Evolutionary conservation across 306 rosid genomes (phyloP), one percentile per base, ranked within the genome.

Genomic region (Casuarina glauca): DNA sequence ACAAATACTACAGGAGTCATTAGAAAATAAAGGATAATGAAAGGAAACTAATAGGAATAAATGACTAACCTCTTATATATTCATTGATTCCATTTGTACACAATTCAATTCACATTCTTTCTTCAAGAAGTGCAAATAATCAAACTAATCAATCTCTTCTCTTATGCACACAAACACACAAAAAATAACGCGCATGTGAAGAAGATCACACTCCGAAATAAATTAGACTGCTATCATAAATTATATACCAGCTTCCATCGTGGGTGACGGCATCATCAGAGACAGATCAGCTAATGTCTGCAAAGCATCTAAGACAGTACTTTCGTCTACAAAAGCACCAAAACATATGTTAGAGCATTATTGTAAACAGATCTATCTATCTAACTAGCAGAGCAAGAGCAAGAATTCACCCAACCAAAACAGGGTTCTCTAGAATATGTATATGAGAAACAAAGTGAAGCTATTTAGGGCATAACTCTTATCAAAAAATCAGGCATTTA

Each of bases 201-300:
- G 16, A 61, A 42, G 38, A 63, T 16, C 69, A 63, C 43, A 69
- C 69, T 55, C 54, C 38, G 42, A 60, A 55, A 4, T 32, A 17
- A 45, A 26, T 61, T 51, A 80, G 43, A 69, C 41, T 43, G 74
- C 43, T 75, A 76, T 2, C 20, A 80, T 19, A 53, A 74, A 46
- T 55, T 48, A 74, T 89, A 83, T 77, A 92, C 98, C 98, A 72
- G 93, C 84, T 84, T 91, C 88, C 86, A 73, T 74, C 17, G 88
- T 66, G 73, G 93, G 86, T 26, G 58, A 62, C 12, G 96, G 98
- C 86, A 89, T 89, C 96, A 87, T 85, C 72, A 88, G 80, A 74
- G 97, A 92, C 69, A 92, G 81, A 85, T 92, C 92, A 69, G 97
- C 98, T 90, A 95, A 82, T 67, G 91, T 86, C 68, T 88, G 93